phyloP scores from a whole-genome alignment of 805 yeast genomes.

The Suhomyces vadensis region DNA sequence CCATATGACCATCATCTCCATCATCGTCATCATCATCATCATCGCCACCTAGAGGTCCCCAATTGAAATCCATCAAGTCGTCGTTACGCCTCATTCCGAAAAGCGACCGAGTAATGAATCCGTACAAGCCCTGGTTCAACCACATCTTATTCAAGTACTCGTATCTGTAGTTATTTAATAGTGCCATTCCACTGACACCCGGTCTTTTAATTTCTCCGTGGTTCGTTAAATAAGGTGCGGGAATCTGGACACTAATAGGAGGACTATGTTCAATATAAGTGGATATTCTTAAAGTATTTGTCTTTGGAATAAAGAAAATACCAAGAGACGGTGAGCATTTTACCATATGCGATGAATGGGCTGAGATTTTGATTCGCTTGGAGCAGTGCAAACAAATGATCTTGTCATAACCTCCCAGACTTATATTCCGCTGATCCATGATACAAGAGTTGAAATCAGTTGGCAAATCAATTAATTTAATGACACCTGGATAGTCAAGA shows the following conservation, averaged over 20 bases:
- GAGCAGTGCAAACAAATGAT: slow-evolving; percentile 41
- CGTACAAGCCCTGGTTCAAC: slow-evolving; percentile 59
- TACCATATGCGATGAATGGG: slow-evolving; percentile 28
- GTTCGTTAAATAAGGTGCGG: slow-evolving; percentile 70
- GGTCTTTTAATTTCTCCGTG: slow-evolving; percentile 74
- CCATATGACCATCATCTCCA: slow-evolving; percentile 3
- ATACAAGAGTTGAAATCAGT: slow-evolving; percentile 32
- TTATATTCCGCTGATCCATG: slow-evolving; percentile 20
- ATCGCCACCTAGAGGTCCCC: neutral
- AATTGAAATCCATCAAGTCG: slow-evolving; percentile 5
- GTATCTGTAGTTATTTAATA: slow-evolving; percentile 54
- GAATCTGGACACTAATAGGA: slow-evolving; percentile 35
- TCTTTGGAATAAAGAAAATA: slow-evolving; percentile 19
- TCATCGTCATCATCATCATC: slow-evolving; percentile 10
- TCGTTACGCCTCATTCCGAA: slow-evolving; percentile 4
- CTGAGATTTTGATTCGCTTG: slow-evolving; percentile 16
- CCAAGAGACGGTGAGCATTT: slow-evolving; percentile 20
- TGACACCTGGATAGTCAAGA: slow-evolving; percentile 55
- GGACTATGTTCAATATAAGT: slow-evolving; percentile 26
- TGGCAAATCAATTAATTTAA: slow-evolving; percentile 56
- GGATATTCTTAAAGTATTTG: slow-evolving; percentile 26
- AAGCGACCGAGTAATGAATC: slow-evolving; percentile 4
- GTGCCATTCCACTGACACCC: slow-evolving; percentile 57
- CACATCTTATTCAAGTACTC: slow-evolving; percentile 57
- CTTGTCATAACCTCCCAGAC: slow-evolving; percentile 21